Percentiles rank a stretch among this genome's conserved stretches.
Conservation (phyloP, 495 filamentous ascomycete species). For the Aspergillus nidulans region DNA sequence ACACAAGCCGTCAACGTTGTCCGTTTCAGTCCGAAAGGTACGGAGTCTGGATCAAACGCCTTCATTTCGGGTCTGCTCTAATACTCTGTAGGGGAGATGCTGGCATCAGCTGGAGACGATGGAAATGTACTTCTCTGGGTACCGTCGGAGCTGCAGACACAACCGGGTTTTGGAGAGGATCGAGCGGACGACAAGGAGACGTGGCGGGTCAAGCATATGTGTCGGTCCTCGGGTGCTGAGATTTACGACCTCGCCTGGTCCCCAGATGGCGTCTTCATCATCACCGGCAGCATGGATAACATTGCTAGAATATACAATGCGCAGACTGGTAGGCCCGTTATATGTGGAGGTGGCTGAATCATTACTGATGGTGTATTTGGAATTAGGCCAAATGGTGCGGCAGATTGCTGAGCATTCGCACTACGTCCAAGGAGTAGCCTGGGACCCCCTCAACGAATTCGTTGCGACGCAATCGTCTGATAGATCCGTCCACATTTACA, state of each 20-base stretch:
- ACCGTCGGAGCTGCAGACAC: constrained; percentile 67
- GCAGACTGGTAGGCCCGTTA: constrained; percentile 64
- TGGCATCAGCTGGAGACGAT: constrained; percentile 94
- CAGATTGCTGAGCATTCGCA: constrained; percentile 99
- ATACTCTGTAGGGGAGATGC: constrained; percentile 67
- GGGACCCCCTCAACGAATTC: constrained; percentile 98
- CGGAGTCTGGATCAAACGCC: not conserved
- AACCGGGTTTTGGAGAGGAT: constrained; percentile 72
- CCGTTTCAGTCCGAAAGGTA: constrained; percentile 88
- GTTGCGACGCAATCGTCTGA: constrained; percentile 98
- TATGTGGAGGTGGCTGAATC: not conserved
- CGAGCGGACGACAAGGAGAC: constrained; percentile 89
- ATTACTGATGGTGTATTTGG: not conserved
- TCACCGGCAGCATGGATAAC: constrained; percentile 99
- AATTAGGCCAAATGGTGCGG: constrained; percentile 76
- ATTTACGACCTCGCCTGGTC: constrained; percentile 99
- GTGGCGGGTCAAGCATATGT: constrained; percentile 97
- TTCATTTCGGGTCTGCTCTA: constrained; percentile 19
- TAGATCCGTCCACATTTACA: constrained; percentile 95
- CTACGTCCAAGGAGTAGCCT: constrained; percentile 97
- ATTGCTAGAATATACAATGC: constrained; percentile 96
- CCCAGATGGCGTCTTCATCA: constrained; percentile 92
- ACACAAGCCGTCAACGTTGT: constrained; percentile 98
- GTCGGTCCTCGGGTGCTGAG: constrained; percentile 82
- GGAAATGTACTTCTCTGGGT: constrained; percentile 96